Percentiles rank a stretch among this genome's conserved stretches.
Conservation (phyloP, 768 basidiomycete species). For the Suillus spraguei region DNA sequence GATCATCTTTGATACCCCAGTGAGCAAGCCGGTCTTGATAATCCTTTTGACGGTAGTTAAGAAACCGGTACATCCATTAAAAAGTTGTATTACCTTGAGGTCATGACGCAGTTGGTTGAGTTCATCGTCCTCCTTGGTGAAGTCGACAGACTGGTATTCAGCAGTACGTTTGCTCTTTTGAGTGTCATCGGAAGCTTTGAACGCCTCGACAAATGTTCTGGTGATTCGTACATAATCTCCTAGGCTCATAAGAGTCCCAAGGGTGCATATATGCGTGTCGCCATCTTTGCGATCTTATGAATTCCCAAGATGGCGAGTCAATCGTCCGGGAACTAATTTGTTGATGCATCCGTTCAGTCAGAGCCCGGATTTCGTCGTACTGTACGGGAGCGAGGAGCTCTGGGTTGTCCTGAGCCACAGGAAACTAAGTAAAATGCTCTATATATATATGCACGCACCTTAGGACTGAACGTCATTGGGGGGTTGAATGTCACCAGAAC, state of each 20-base stretch:
- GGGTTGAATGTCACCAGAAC: constrained; percentile 83
- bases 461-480: constrained; percentile 65
- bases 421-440: constrained; percentile 8
- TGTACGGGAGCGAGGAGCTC: constrained; percentile 72
- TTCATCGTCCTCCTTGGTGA: constrained; percentile 29
- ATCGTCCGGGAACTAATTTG: constrained; percentile 77
- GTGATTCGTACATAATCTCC: constrained; percentile 83
- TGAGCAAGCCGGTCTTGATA: constrained; percentile 74
- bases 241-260: constrained; percentile 84
- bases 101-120: constrained; percentile 46
- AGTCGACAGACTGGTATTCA: constrained; percentile 27
- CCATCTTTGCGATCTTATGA: constrained; percentile 75
- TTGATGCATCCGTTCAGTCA: constrained; percentile 66
- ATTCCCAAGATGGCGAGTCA: constrained; percentile 84
- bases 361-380: constrained; percentile 55
- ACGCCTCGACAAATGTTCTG: constrained; percentile 74
- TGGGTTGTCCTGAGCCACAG: constrained; percentile 55
- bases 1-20: constrained; percentile 83
- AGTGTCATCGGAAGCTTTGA: constrained; percentile 50
- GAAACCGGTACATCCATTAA: background rate
- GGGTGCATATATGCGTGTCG: constrained; percentile 82
- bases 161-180: constrained; percentile 24
- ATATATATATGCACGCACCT: constrained; percentile 39
- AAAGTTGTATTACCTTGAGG: constrained; percentile 52
- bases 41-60: constrained; percentile 39